phyloP scores from a whole-genome alignment of 176 grass and related monocot genomes.

The Carex pumila region DNA sequence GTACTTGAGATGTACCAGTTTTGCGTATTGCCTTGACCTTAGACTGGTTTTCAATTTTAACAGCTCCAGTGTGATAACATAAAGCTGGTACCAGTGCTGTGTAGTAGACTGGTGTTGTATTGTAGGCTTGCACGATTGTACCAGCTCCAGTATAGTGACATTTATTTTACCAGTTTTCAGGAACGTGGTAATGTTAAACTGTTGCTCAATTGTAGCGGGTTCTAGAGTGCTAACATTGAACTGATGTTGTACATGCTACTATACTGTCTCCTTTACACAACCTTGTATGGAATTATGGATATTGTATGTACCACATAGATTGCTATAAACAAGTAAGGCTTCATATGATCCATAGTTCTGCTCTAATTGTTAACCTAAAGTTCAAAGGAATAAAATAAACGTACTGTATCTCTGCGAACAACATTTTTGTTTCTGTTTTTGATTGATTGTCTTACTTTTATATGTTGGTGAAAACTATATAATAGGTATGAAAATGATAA shows the following conservation, averaged over 20 bases:
- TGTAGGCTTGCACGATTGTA: neutral
- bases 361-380: neutral
- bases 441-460: neutral
- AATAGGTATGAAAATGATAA: constrained; percentile 80
- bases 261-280: neutral
- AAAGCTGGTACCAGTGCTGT: neutral
- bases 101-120: neutral
- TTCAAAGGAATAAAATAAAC: neutral
- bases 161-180: neutral
- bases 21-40: neutral
- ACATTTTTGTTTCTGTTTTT: neutral
- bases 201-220: neutral
- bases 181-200: neutral
- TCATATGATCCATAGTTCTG: neutral
- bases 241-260: neutral
- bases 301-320: neutral
- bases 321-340: neutral
- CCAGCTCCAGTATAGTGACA: neutral
- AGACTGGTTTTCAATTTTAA: neutral
- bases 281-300: neutral
- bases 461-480: neutral
- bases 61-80: neutral
- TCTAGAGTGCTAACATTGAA: neutral
- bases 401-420: neutral
- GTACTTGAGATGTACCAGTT: neutral